Conservation (phyloP, 768 basidiomycete species). For the Podaxis sp. region DNA sequence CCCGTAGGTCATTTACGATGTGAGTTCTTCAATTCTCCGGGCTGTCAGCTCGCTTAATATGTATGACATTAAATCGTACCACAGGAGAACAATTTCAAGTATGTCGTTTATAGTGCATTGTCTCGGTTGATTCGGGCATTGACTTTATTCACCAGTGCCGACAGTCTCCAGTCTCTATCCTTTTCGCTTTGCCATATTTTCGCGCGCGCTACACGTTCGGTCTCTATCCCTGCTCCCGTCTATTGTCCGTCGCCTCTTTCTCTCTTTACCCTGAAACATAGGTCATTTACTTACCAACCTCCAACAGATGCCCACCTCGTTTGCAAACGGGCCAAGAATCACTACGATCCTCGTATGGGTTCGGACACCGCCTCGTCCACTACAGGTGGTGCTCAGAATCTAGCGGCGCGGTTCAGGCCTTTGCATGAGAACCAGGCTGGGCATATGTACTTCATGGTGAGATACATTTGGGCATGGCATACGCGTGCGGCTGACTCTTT, state of each 20-base stretch:
- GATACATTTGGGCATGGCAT: constrained; percentile 4
- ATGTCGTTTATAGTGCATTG: constrained; percentile 19
- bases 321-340: constrained; percentile 78
- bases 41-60: background rate
- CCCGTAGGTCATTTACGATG: constrained; percentile 43
- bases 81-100: constrained; percentile 61
- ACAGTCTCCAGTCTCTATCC: constrained; percentile 65
- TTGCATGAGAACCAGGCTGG: constrained; percentile 49
- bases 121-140: background rate
- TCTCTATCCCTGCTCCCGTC: constrained; percentile 83
- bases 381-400: constrained; percentile 42
- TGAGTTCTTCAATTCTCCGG: constrained; percentile 24
- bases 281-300: background rate
- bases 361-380: constrained; percentile 62
- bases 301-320: constrained; percentile 79
- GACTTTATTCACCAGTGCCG: constrained; percentile 39
- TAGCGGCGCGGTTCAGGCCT: constrained; percentile 53
- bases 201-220: constrained; percentile 77
- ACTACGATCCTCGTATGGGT: constrained; percentile 64
- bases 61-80: background rate
- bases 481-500: background rate
- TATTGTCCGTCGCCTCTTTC: constrained; percentile 54
- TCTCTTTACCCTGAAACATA: background rate
- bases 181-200: constrained; percentile 81
- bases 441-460: constrained; percentile 62